These are phyloP conservation scores for Xerocomellus chrysenteron DNA, from an alignment of 768 basidiomycete genomes.

Conservation along the genomic window DNA sequence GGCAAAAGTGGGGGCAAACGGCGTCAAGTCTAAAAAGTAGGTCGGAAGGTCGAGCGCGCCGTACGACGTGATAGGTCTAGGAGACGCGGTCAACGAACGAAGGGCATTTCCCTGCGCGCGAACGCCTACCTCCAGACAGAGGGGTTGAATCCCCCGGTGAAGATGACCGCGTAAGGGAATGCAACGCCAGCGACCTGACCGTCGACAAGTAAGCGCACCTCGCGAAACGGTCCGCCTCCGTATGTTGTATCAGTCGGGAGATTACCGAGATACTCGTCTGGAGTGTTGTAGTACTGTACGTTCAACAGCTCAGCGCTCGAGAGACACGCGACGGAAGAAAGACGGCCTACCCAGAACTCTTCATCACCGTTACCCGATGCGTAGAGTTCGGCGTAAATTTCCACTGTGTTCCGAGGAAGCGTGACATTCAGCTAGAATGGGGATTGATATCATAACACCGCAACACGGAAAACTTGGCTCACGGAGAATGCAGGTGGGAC, in stretches of 20 bases:
- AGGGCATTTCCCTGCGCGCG: background rate
- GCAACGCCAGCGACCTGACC: conserved; percentile 53
- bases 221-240: conserved; percentile 56
- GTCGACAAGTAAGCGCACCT: conserved; percentile 61
- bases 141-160: conserved; percentile 74
- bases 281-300: conserved; percentile 62
- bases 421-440: conserved; percentile 58
- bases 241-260: conserved; percentile 51
- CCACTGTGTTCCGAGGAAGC: conserved; percentile 65
- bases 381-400: conserved; percentile 67
- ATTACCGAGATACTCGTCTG: conserved; percentile 55
- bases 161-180: conserved; percentile 62
- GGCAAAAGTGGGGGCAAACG: conserved; percentile 68
- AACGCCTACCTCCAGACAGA: conserved; percentile 58
- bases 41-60: conserved; percentile 76
- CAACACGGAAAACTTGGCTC: conserved; percentile 8
- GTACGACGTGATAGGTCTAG: conserved; percentile 71
- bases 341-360: conserved; percentile 70
- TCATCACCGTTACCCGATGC: conserved; percentile 66
- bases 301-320: background rate
- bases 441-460: background rate
- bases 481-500: conserved; percentile 76
- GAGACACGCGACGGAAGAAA: background rate
- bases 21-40: conserved; percentile 75
- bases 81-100: background rate